These are phyloP conservation scores for Tripidium arundinaceum DNA, from an alignment of 202 grass and related monocot genomes.

Conservation along the genomic window DNA sequence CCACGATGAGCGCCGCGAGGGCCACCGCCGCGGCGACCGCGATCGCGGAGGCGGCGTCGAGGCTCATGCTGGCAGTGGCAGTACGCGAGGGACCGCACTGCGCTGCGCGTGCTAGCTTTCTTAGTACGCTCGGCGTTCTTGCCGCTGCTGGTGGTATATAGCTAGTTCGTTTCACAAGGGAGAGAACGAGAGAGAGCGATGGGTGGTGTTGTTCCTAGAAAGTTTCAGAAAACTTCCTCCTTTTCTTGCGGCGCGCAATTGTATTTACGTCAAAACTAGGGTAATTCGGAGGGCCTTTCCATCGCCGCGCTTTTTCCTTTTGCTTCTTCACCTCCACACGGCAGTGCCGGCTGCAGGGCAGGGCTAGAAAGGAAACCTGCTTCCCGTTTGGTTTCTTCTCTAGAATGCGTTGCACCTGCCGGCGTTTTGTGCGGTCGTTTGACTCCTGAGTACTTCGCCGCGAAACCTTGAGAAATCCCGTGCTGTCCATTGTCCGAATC, in stretches of 20 bases:
- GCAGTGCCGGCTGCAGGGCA: background rate
- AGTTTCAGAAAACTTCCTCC: background rate
- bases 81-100: too few species aligned
- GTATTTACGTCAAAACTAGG: background rate
- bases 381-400: background rate
- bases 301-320: background rate
- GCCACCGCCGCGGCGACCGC: background rate
- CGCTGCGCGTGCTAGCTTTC: background rate
- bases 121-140: background rate
- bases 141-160: background rate
- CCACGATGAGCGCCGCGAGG: conserved; percentile 6
- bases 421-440: background rate
- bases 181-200: background rate
- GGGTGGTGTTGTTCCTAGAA: background rate
- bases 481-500: background rate
- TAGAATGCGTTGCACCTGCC: background rate
- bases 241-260: background rate
- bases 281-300: background rate
- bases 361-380: too few species aligned
- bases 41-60: background rate
- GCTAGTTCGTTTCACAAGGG: background rate
- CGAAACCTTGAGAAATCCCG: background rate
- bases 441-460: background rate
- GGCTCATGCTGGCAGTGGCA: background rate
- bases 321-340: background rate